Conservation (phyloP, 257 asterid species). For the Solanum lignicaule region DNA sequence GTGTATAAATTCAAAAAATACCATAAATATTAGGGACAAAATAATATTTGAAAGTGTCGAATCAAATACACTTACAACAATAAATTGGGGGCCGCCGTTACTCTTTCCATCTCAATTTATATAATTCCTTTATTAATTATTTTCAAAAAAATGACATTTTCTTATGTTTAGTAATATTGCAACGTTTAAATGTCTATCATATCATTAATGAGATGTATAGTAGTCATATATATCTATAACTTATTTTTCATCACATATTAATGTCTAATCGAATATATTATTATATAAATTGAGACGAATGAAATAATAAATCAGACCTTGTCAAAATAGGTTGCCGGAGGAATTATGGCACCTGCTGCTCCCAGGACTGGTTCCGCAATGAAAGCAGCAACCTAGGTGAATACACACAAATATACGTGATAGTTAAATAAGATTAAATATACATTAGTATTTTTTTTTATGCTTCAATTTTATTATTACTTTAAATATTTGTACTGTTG, state of each 20-base stretch:
- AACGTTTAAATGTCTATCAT: neutral
- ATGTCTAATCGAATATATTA: neutral
- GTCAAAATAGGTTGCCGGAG: neutral
- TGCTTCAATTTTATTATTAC: neutral
- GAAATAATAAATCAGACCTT: neutral
- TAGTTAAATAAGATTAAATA: too few species aligned
- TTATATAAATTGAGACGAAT: too few species aligned
- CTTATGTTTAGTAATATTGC: neutral
- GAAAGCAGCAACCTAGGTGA: neutral
- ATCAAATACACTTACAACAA: too few species aligned
- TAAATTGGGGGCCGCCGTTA: too few species aligned
- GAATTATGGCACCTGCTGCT: neutral
- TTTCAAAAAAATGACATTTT: fast-evolving
- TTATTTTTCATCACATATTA: too few species aligned
- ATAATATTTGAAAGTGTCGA: too few species aligned
- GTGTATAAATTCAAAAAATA: neutral
- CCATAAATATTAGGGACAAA: too few species aligned
- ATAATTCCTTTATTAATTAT: too few species aligned
- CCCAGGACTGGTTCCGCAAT: neutral
- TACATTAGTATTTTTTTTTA: neutral
- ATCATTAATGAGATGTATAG: neutral
- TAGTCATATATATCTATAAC: too few species aligned
- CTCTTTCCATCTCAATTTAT: too few species aligned
- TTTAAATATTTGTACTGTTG: neutral
- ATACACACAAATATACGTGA: too few species aligned